Evolutionary conservation across 495 filamentous ascomycete genomes (phyloP).

Genomic region (Daldinia bambusicola): DNA sequence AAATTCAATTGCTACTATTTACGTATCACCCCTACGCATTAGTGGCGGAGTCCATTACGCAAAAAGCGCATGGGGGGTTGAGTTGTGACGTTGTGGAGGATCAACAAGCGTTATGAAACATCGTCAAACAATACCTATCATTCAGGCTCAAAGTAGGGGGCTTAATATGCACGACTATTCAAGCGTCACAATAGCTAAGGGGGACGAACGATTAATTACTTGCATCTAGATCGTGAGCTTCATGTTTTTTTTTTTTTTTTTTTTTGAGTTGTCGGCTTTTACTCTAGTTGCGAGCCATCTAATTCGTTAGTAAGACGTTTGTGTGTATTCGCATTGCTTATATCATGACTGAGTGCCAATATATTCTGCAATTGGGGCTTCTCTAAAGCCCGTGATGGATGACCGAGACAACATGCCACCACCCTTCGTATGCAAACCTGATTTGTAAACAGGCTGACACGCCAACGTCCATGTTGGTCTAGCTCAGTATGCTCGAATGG

Average conservation of each 20-base stretch:
- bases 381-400: not conserved
- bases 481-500: not conserved
- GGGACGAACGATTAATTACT: not conserved
- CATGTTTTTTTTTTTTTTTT: not conserved
- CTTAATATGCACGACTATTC: not conserved
- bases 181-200: not conserved
- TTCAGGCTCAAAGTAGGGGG: constrained; percentile 8
- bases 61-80: not conserved
- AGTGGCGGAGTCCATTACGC: constrained; percentile 12
- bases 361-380: not conserved
- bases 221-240: not conserved
- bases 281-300: not conserved
- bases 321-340: not conserved
- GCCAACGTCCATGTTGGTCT: not conserved
- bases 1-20: not conserved
- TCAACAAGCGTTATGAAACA: constrained; percentile 24
- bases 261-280: not conserved
- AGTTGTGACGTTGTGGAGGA: constrained; percentile 19
- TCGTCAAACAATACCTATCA: constrained; percentile 17
- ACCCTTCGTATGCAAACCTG: too few relatives aligned
- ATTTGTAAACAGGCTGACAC: not conserved
- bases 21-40: not conserved
- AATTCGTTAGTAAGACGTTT: not conserved
- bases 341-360: not conserved
- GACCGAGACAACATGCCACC: not conserved